These are phyloP conservation scores for Lichtheimia corymbifera DNA, from an alignment of 371 early-diverging fungal genomes.

Conservation along the genomic window DNA sequence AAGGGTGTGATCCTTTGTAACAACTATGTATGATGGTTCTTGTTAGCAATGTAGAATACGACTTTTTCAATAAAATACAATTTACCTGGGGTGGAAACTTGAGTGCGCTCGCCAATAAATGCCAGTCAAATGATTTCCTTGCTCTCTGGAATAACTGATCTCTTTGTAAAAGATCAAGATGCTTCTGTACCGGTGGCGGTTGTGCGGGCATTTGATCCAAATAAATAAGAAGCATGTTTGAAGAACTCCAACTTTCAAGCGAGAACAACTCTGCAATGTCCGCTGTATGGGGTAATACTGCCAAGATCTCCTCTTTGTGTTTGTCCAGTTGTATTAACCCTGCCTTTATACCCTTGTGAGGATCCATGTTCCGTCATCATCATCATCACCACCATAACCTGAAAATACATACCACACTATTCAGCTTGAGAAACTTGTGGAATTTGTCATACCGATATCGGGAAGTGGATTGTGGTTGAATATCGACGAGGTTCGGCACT, in stretches of 20 bases:
- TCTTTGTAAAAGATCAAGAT: neutral
- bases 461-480: neutral
- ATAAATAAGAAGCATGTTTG: slow-evolving; percentile 3
- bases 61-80: neutral
- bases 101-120: neutral
- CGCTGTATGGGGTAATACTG: slow-evolving; percentile 2
- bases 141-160: too few relatives aligned
- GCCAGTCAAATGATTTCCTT: slow-evolving; percentile 1
- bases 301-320: slow-evolving; percentile 5
- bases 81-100: slow-evolving; percentile 9
- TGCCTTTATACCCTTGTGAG: neutral
- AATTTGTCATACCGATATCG: slow-evolving; percentile 10
- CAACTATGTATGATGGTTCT: neutral
- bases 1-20: neutral
- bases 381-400: neutral
- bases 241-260: neutral
- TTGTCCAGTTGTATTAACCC: slow-evolving; percentile 13
- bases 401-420: slow-evolving; percentile 12
- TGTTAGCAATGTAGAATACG: neutral
- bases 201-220: slow-evolving; percentile 7
- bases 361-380: too few relatives aligned
- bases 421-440: slow-evolving; percentile 11
- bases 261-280: neutral
- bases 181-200: neutral
- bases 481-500: neutral